Evolutionary conservation across 768 basidiomycete genomes (phyloP).

Genomic region (Trametes coccinea): DNA sequence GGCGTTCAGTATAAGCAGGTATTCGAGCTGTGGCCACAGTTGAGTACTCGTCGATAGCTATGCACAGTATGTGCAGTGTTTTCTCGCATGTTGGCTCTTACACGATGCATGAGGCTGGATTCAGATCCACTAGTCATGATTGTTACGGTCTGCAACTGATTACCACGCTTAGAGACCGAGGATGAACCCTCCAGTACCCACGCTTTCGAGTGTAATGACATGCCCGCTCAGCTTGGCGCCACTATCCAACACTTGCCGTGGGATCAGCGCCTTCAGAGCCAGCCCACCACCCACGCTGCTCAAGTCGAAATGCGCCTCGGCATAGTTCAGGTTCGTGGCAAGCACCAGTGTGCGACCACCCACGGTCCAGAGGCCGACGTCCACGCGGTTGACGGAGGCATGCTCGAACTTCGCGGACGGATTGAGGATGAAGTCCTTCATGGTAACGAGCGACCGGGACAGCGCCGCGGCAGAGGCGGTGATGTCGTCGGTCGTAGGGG

Average conservation of each 20-base stretch:
- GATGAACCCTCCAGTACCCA: slow-evolving; percentile 31
- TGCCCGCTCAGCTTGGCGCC: slow-evolving; percentile 27
- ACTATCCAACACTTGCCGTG: slow-evolving; percentile 30
- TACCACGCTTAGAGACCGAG: slow-evolving; percentile 6
- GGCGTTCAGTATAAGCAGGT: neutral
- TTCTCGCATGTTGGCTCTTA: neutral
- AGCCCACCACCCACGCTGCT: slow-evolving; percentile 16
- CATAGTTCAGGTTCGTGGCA: slow-evolving; percentile 36
- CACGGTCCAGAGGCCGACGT: slow-evolving; percentile 38
- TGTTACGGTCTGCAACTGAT: too few relatives aligned
- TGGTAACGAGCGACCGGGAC: slow-evolving; percentile 31
- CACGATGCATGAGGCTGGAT: too few relatives aligned
- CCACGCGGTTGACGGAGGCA: slow-evolving; percentile 26
- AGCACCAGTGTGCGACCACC: slow-evolving; percentile 35
- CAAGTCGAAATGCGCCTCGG: slow-evolving; percentile 24
- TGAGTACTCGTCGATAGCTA: neutral
- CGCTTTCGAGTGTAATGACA: slow-evolving; percentile 25
- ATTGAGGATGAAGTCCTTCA: slow-evolving; percentile 34
- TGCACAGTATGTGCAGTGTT: too few relatives aligned
- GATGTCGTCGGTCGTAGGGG: slow-evolving; percentile 42
- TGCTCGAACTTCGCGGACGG: slow-evolving; percentile 30
- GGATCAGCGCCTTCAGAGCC: neutral
- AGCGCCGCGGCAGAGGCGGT: slow-evolving; percentile 38
- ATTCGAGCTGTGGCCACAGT: neutral
- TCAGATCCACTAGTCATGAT: too few relatives aligned